Evolutionary conservation across 306 rosid species (phyloP).

Genomic region (Prunus padus): DNA sequence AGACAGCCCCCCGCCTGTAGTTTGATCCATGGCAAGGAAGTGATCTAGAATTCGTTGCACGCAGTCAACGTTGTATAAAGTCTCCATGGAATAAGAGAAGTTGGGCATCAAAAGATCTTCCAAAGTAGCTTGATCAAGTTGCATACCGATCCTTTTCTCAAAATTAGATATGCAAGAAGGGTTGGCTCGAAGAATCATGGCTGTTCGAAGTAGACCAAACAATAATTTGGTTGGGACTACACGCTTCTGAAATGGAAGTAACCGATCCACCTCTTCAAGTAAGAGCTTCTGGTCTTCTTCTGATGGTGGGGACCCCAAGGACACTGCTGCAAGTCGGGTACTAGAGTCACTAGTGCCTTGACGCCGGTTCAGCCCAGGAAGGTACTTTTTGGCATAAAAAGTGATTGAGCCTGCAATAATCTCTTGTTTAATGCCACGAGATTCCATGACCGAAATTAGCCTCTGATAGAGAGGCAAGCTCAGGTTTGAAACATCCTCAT

Average conservation of each 20-base stretch:
- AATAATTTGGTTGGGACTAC: constrained; percentile 70
- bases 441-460: constrained; percentile 77
- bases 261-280: constrained; percentile 68
- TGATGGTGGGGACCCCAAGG: constrained; percentile 65
- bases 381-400: constrained; percentile 71
- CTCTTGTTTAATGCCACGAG: constrained; percentile 83
- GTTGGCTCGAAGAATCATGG: constrained; percentile 74
- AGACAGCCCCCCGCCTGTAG: constrained; percentile 66
- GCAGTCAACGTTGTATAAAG: constrained; percentile 92
- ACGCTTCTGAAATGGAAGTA: constrained; percentile 84
- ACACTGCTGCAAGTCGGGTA: constrained; percentile 43
- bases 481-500: constrained; percentile 67
- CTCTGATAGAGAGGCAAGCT: constrained; percentile 82
- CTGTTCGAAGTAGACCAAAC: constrained; percentile 88
- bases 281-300: constrained; percentile 85
- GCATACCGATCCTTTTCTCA: constrained; percentile 87
- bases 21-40: constrained; percentile 83
- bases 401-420: constrained; percentile 82
- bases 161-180: constrained; percentile 70
- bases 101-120: constrained; percentile 97
- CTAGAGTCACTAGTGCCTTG: constrained; percentile 64
- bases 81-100: constrained; percentile 92
- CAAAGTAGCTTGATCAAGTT: constrained; percentile 89
- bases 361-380: constrained; percentile 86
- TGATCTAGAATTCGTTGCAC: constrained; percentile 87